Conservation (phyloP, 805 yeast species). For the Wickerhamiella allomyrinae region DNA sequence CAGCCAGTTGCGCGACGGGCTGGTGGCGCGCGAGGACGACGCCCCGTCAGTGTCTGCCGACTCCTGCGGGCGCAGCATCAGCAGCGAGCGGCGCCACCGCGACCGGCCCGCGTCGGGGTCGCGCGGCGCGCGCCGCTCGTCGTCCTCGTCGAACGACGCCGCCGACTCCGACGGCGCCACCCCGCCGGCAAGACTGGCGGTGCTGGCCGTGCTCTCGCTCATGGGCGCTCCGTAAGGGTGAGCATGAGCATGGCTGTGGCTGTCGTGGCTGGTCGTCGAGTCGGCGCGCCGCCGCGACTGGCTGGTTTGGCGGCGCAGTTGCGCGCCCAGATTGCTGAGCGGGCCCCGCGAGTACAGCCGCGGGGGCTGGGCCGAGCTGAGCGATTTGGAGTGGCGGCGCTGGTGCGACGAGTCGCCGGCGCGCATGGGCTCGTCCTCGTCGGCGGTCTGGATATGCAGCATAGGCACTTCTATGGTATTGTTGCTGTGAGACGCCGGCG, state of each 20-base stretch:
- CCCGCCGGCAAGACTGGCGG: neutral
- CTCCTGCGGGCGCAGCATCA: slow-evolving; percentile 10
- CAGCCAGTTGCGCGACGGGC: neutral
- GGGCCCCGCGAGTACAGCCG: slow-evolving; percentile 2
- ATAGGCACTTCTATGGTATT: neutral
- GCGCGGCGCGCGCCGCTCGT: neutral
- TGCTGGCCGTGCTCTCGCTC: neutral
- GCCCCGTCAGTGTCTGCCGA: neutral
- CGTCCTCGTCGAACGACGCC: neutral
- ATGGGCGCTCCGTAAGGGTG: neutral
- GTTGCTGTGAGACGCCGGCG: neutral
- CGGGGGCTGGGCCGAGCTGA: slow-evolving; percentile 8
- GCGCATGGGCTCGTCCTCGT: slow-evolving; percentile 1
- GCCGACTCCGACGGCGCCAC: neutral
- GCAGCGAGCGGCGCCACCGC: slow-evolving; percentile 14
- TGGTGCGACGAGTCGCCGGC: neutral
- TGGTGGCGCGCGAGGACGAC: neutral
- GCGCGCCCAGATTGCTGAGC: neutral
- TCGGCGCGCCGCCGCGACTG: slow-evolving; percentile 7
- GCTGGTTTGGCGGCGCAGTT: slow-evolving; percentile 6
- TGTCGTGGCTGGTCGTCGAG: slow-evolving; percentile 1
- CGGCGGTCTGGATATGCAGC: neutral
- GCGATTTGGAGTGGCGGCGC: slow-evolving; percentile 8
- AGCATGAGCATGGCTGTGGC: slow-evolving; percentile 1
- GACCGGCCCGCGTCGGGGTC: slow-evolving; percentile 13